Evolutionary conservation across 1,284 basidiomycete genomes (phyloP).

Genomic region (Takashimella tepidaria): DNA sequence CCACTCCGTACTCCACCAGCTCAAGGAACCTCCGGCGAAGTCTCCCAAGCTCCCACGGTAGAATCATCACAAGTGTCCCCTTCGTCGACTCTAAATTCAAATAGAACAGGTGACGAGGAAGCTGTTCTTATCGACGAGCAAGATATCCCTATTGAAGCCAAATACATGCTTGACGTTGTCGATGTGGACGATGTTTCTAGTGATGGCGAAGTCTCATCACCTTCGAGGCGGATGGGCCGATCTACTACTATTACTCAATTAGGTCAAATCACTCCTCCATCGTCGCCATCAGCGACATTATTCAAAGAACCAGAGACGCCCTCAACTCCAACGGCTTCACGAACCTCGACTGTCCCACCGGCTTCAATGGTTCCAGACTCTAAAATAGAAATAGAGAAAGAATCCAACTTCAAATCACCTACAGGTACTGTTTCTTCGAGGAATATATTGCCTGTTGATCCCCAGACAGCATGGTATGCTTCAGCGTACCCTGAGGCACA

Average conservation of each 20-base stretch:
- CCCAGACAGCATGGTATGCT: conserved; percentile 57
- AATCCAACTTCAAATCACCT: neutral
- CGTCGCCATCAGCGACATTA: neutral
- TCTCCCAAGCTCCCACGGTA: neutral
- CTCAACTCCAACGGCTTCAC: neutral
- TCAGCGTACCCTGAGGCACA: conserved; percentile 61
- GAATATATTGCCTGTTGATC: conserved; percentile 16
- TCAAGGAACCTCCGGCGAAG: neutral
- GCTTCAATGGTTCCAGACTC: neutral
- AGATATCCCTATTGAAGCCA: conserved; percentile 1
- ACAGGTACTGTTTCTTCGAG: neutral
- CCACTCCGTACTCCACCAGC: conserved; percentile 62
- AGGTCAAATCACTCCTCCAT: neutral
- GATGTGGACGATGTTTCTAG: conserved; percentile 28
- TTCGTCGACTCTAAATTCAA: neutral
- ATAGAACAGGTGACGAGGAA: conserved; percentile 10
- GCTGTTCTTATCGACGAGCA: conserved; percentile 13
- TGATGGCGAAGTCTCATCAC: conserved; percentile 11
- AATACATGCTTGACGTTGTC: conserved; percentile 29
- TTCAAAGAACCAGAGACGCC: neutral
- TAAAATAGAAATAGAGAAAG: neutral
- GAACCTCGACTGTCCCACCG: neutral
- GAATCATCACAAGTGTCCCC: neutral
- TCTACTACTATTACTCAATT: neutral
- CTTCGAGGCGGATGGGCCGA: neutral